Evolutionary conservation across 2,329 filamentous ascomycete species (phyloP).

Genomic region (Clathrospora elynae): DNA sequence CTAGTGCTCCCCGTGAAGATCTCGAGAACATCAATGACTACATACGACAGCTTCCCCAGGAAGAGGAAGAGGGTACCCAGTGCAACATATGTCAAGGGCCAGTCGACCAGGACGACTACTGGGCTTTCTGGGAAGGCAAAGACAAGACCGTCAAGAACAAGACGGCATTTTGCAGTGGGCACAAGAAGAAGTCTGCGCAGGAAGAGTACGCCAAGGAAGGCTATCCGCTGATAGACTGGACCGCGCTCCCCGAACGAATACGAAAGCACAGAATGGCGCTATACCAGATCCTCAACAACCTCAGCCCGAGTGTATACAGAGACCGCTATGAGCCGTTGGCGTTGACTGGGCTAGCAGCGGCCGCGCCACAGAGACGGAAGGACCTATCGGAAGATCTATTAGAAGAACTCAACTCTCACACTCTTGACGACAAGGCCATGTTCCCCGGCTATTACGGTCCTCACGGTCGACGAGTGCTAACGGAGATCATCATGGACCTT

Average conservation of each 20-base stretch:
- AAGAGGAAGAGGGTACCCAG: conserved; percentile 24
- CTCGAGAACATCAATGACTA: conserved; percentile 26
- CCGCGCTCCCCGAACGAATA: conserved; percentile 63
- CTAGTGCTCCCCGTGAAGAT: conserved; percentile 22
- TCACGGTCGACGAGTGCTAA: conserved; percentile 73
- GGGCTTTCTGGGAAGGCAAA: conserved; percentile 46
- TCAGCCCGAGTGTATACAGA: conserved; percentile 19
- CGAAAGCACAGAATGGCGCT: conserved; percentile 61
- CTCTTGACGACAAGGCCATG: conserved; percentile 24
- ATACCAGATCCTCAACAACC: conserved; percentile 63
- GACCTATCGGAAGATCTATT: conserved; percentile 50
- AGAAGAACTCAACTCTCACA: conserved; percentile 35
- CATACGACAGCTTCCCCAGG: conserved; percentile 21
- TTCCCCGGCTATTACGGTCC: conserved; percentile 79
- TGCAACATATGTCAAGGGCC: conserved; percentile 71
- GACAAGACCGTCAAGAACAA: conserved; percentile 58
- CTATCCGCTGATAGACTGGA: conserved; percentile 77
- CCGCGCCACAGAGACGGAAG: conserved; percentile 43
- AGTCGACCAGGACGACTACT: conserved; percentile 63
- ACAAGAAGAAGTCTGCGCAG: conserved; percentile 40
- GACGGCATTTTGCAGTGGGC: conserved; percentile 44
- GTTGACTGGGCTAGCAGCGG: conserved; percentile 33
- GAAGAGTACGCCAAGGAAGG: conserved; percentile 57
- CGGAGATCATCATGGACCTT: conserved; percentile 49
- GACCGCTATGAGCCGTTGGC: conserved; percentile 30